These are phyloP conservation scores for Termitomyces sp. DNA, from an alignment of 768 basidiomycete species.

Conservation along the genomic window DNA sequence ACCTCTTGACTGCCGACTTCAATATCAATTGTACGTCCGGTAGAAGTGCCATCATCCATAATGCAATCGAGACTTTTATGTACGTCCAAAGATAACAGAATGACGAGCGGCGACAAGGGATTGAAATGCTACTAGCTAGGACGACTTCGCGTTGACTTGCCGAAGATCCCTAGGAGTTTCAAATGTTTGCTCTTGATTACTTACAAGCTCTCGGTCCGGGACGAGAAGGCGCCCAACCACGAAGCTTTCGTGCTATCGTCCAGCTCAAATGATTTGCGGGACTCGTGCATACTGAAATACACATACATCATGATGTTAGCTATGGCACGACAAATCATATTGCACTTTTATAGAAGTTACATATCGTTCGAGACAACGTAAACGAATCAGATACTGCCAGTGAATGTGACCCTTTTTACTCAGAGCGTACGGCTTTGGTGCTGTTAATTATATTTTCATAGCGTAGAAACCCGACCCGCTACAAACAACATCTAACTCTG, in stretches of 20 bases:
- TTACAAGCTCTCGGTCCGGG: background rate
- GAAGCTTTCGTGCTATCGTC: background rate
- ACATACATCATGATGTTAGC: background rate
- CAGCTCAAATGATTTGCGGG: no score
- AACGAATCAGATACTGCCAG: background rate
- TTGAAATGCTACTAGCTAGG: background rate
- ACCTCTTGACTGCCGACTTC: slow-evolving; percentile 80
- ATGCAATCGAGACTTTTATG: background rate
- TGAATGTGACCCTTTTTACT: background rate
- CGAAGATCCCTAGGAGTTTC: background rate
- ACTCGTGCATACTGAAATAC: background rate
- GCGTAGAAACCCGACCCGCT: no score
- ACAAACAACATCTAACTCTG: no score
- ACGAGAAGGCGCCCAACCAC: background rate
- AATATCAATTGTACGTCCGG: slow-evolving; percentile 63
- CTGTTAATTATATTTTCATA: no score
- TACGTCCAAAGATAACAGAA: background rate
- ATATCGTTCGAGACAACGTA: background rate
- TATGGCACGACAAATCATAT: background rate
- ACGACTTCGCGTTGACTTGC: background rate
- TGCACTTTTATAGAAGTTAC: background rate
- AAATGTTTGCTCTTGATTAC: slow-evolving; percentile 10
- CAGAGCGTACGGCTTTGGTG: background rate
- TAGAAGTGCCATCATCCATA: slow-evolving; percentile 29
- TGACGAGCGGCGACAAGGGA: background rate